Conservation (phyloP, 495 filamentous ascomycete species). For the Entonaema liquescens region DNA sequence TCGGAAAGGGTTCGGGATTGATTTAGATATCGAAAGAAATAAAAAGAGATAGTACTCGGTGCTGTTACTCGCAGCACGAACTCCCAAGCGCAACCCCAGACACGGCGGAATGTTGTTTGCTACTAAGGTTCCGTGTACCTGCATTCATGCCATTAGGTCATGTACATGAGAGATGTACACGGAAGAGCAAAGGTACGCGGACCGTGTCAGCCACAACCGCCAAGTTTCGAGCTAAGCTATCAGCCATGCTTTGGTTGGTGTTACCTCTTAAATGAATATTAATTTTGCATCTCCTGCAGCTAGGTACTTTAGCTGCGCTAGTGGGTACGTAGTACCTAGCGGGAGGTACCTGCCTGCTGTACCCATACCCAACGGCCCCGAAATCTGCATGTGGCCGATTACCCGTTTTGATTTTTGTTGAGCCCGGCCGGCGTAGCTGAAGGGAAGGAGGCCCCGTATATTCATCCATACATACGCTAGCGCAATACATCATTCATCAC, state of each 20-base stretch:
- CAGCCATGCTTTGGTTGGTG: too few species aligned
- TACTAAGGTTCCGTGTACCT: not conserved
- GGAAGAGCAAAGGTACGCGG: not conserved
- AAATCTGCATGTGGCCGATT: constrained; percentile 17
- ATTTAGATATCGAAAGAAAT: not conserved
- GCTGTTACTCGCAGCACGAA: not conserved
- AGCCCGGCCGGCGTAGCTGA: constrained; percentile 9
- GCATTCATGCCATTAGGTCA: too few species aligned
- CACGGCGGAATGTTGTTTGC: constrained; percentile 1
- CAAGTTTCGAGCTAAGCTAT: not conserved
- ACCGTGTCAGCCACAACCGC: not conserved
- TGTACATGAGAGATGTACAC: not conserved
- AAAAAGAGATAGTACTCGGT: not conserved
- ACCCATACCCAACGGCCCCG: constrained; percentile 11
- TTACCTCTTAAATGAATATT: not conserved
- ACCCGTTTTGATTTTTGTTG: constrained; percentile 18
- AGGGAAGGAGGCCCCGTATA: not conserved
- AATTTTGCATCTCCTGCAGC: not conserved
- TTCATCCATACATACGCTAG: not conserved
- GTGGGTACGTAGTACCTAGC: not conserved
- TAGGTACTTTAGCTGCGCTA: not conserved
- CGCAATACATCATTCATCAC: not conserved
- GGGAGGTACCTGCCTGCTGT: not conserved
- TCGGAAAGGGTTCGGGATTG: not conserved
- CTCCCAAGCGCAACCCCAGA: not conserved